Base-by-base conservation (phyloP, 129 eudicot species). In the Chrysanthemum makinoi region DNA sequence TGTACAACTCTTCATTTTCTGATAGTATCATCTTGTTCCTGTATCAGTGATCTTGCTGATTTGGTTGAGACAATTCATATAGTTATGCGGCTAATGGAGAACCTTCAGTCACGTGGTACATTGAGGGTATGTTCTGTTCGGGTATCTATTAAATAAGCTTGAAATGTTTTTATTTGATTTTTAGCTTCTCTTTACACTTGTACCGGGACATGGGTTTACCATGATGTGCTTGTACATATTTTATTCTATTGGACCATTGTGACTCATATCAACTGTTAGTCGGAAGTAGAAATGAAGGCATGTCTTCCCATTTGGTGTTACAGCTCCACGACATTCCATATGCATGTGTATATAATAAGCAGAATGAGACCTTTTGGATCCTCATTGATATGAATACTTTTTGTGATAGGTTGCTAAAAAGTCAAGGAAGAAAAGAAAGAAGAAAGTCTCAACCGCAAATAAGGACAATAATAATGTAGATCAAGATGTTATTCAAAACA, bases 81-180 rank as follows among this genome's bases (percentile, higher is more conserved):
- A 66, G 47, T 90, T 74, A 69, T 95, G 69, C 83, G 96, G 68
- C 87, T 95, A 55, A 81, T 90, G 94, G 97, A 95, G 81, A 86
- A 80, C 64, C 99, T 95, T 70, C 97, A 90, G 74, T 81, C 90
- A 74, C 96, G 86, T 75, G 97, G 99, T 65, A 79, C 94, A 62
- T 84, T 90, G 71, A 85, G 97, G 96, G 99, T 94, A 87, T 75
- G 84, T 33, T 68, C 39, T 65, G 49, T 73, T 71, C 68, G 63
- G 60, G 65, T 54, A 6, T 66, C 16, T 56, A 11, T 66, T 66
- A 55, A 0, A 65, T 53, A 24, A 39, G 33, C 50, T 75, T 56
- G 52, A 26, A 44, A 44, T 44, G 46, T 55, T 66, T 28, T 54
- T 49, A n/a, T 54, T 56, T 20, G 3, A 24, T 47, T 57, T 63